A percentile compares a stretch with the other conserved stretches of the same genome.
These are phyloP conservation scores for Fusarium sacchari DNA, from an alignment of 2,329 filamentous ascomycete species.

Conservation along the genomic window DNA sequence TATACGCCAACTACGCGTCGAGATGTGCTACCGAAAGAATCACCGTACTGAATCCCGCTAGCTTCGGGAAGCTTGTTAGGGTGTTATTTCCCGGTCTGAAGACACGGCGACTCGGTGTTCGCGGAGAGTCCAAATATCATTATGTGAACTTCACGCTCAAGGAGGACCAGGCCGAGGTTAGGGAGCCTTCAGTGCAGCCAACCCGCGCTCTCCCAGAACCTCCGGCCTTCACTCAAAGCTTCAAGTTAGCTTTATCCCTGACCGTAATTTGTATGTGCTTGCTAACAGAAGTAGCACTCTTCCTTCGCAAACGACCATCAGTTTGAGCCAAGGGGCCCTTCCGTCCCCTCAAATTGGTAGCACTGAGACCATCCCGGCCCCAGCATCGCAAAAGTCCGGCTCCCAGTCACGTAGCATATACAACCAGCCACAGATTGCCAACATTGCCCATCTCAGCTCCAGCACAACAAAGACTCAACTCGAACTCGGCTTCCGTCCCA, in stretches of 20 bases:
- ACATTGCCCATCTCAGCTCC: constrained; percentile 67
- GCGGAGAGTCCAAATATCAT: constrained; percentile 98
- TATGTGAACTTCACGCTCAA: constrained; percentile 77
- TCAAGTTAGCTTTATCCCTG: constrained; percentile 56
- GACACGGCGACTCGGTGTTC: constrained; percentile 88
- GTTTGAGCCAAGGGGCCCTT: constrained; percentile 39
- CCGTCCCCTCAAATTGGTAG: constrained; percentile 46
- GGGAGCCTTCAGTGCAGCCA: constrained; percentile 57
- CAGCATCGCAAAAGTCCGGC: constrained; percentile 17
- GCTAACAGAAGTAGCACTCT: constrained; percentile 48
- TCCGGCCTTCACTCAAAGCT: constrained; percentile 57
- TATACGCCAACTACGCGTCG: constrained; percentile 95
- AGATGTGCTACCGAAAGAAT: constrained; percentile 93
- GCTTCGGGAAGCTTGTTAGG: constrained; percentile 95
- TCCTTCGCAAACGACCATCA: constrained; percentile 47
- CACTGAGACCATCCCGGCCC: constrained; percentile 30
- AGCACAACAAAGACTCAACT: constrained; percentile 67
- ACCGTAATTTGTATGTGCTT: neutral
- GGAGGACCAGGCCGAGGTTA: constrained; percentile 64
- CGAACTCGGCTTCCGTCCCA: constrained; percentile 69
- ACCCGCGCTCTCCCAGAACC: constrained; percentile 61
- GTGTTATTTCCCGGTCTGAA: constrained; percentile 96
- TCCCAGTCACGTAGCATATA: constrained; percentile 61
- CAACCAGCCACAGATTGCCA: constrained; percentile 65
- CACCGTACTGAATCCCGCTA: constrained; percentile 94